Conservation (phyloP, 169 alveolate genomes). For the Cryptosporidium parvum region DNA sequence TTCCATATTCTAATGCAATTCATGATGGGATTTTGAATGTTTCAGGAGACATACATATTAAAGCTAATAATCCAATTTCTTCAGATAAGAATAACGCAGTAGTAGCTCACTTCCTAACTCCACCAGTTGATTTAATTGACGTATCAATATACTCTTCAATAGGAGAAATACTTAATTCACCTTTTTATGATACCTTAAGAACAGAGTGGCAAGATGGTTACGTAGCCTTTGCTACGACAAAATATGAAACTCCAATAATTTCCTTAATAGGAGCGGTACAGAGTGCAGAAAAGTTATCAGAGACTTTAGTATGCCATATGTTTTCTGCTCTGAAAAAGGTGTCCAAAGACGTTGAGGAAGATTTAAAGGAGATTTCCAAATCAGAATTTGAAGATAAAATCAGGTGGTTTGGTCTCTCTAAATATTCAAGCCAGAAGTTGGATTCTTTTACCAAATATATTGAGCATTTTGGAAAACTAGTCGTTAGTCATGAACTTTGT, state of each 20-base stretch:
- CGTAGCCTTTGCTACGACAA: constrained; percentile 56
- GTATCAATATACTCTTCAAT: constrained; percentile 46
- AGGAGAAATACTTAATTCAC: constrained; percentile 48
- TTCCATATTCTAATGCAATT: constrained; percentile 19
- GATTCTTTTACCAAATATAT: constrained; percentile 35
- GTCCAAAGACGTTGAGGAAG: constrained; percentile 14
- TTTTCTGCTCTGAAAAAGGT: constrained; percentile 33
- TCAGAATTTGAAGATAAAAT: constrained; percentile 50
- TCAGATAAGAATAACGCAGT: constrained; percentile 57
- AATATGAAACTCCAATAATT: constrained; percentile 36
- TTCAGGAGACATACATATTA: constrained; percentile 22
- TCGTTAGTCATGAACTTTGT: constrained; percentile 53
- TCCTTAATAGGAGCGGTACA: constrained; percentile 60
- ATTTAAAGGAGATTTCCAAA: constrained; percentile 1
- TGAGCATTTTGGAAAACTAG: constrained; percentile 27
- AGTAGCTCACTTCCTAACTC: constrained; percentile 54
- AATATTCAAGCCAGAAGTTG: constrained; percentile 15
- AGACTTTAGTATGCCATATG: constrained; percentile 46
- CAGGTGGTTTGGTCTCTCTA: constrained; percentile 56
- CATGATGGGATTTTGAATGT: constrained; percentile 49
- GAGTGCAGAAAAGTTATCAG: constrained; percentile 28
- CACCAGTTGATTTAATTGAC: constrained; percentile 49
- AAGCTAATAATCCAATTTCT: constrained; percentile 50
- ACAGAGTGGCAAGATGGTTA: constrained; percentile 76
- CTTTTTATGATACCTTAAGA: constrained; percentile 51